Evolutionary conservation across 495 filamentous ascomycete genomes (phyloP), one percentile per base, ranked within the genome.

Genomic region (Bombardia bombarda): DNA sequence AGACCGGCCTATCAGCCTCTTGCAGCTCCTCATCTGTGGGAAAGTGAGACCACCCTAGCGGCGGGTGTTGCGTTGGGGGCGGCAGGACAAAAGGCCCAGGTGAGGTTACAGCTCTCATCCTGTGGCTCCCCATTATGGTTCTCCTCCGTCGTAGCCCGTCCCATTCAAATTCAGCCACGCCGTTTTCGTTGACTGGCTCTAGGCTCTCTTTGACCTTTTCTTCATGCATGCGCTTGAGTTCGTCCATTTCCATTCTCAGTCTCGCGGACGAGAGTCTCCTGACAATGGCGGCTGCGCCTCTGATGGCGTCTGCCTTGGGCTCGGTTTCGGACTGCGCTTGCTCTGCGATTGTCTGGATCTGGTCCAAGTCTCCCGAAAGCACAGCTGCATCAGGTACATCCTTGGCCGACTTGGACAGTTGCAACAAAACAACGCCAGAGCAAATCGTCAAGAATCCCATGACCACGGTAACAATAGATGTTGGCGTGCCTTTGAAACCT

Each of bases 361-460:
- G 92, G 54, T 97, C 85, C 37, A 98, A 71, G 53, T 96, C 90
- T 37, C 90, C 93, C 34, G 83, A 79, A 67, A 98, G 94, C 21
- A 98, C 82, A 32, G 89, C 89, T 0, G 90, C 71, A 55, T 98
- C 92, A 10, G 92, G 92, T 0, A 98, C 90, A 48, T 98, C 88
- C 57, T 98, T 98, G 49, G 92, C 84, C 4, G 90, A 95, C 57
- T 97, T 98, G 38, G 92, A 95, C n/a, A 98, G 74, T 55, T 98
- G 92, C 4, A 98, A 69, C 4, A 98, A 66, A n/a, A 98, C 80
- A n/a, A 97, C 93, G 34, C 92, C 92, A 9, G 86, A 68, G 64
- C 92, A 98, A 40, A 98, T 98, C 47, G 87, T 83, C 32, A 98
- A 67, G 68, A 98, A 98, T 1, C 93, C 93, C 67, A 93, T 75